Conservation (phyloP, 139 green algal genomes). For the Chlamydomonas schloesseri region DNA sequence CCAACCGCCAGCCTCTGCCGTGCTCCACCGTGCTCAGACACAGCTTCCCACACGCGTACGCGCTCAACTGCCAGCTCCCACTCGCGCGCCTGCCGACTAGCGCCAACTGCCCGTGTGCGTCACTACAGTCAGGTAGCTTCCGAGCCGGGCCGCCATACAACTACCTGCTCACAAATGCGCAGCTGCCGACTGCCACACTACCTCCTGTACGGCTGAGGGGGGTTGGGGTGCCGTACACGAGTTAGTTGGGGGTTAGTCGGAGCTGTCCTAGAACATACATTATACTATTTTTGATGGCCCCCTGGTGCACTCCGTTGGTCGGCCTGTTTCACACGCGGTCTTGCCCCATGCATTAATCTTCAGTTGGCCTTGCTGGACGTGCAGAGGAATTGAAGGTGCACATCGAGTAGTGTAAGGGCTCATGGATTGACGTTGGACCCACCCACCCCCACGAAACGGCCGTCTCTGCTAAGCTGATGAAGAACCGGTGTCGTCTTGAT, state of each 20-base stretch:
- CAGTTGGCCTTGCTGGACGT: no score
- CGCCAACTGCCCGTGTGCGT: not conserved
- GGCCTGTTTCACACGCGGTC: no score
- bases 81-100: no score
- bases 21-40: not conserved
- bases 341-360: no score
- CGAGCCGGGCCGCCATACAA: not conserved
- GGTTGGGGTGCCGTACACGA: not conserved
- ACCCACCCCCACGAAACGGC: no score
- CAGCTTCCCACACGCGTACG: not conserved
- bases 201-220: not conserved
- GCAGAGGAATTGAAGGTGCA: no score
- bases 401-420: no score
- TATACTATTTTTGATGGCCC: slow-evolving; percentile 23
- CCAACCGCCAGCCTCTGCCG: not conserved
- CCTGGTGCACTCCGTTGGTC: no score
- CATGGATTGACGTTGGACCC: no score
- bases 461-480: no score
- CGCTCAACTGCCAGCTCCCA: no score
- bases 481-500: no score
- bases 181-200: not conserved
- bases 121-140: slow-evolving; percentile 9
- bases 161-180: not conserved
- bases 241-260: not conserved
- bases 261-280: slow-evolving; percentile 13